Conservation (phyloP, 257 asterid species). For the Leptodermis oblonga region DNA sequence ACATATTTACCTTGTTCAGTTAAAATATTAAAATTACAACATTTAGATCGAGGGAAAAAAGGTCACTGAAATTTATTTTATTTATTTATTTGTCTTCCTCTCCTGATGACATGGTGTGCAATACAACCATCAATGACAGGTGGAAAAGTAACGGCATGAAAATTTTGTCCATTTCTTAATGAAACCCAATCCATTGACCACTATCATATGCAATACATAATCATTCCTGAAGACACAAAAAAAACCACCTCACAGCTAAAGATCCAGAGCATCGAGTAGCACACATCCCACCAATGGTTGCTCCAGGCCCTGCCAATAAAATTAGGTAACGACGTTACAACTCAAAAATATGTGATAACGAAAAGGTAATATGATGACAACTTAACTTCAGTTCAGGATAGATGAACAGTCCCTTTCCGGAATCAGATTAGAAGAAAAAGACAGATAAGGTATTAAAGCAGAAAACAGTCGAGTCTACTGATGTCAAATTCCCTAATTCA, state of each 20-base stretch:
- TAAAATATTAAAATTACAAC: neutral
- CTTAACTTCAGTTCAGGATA: neutral
- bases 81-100: no score
- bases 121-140: neutral
- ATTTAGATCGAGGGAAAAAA: no score
- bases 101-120: neutral
- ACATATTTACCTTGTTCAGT: no score
- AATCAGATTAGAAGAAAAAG: no score
- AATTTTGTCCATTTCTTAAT: neutral
- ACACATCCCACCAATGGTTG: conserved; percentile 99
- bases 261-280: conserved; percentile 99
- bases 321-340: neutral
- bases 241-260: conserved; percentile 86
- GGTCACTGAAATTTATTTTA: neutral
- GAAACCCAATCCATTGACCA: neutral
- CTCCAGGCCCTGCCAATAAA: conserved; percentile 83
- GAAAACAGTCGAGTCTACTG: neutral
- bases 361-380: neutral
- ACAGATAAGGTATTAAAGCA: neutral
- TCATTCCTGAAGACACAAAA: neutral
- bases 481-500: neutral
- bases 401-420: neutral
- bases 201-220: neutral
- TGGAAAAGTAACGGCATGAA: neutral
- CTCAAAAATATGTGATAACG: neutral